phyloP scores from a whole-genome alignment of 1,284 basidiomycete genomes.

The Meripilus lineatus region DNA sequence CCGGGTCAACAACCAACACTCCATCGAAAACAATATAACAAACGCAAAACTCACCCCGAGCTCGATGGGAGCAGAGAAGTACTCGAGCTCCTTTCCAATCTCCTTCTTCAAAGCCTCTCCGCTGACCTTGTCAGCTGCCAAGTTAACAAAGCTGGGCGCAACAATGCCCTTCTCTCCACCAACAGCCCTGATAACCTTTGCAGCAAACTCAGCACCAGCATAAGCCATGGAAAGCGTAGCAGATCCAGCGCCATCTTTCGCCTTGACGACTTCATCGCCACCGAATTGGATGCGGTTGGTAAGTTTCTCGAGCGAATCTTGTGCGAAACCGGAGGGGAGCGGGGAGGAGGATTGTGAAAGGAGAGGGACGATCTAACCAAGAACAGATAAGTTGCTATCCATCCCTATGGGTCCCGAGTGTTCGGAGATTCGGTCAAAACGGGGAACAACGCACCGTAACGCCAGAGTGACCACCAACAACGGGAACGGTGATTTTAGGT shows the following conservation, averaged over 20 bases:
- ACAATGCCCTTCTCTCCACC: slow-evolving; percentile 86
- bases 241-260: slow-evolving; percentile 74
- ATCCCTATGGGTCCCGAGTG: too few species aligned
- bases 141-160: slow-evolving; percentile 83
- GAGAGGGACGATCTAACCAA: slow-evolving; percentile 81
- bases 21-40: slow-evolving; percentile 7
- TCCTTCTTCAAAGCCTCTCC: slow-evolving; percentile 59
- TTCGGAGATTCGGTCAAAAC: too few species aligned
- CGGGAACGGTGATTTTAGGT: slow-evolving; percentile 76
- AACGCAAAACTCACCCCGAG: slow-evolving; percentile 67
- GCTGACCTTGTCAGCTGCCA: slow-evolving; percentile 71
- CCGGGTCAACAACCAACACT: slow-evolving; percentile 9
- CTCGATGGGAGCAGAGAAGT: slow-evolving; percentile 82
- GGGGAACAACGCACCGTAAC: slow-evolving; percentile 73
- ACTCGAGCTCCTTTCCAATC: slow-evolving; percentile 65
- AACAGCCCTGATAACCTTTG: slow-evolving; percentile 78
- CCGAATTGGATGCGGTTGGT: slow-evolving; percentile 73
- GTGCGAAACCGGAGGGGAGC: slow-evolving; percentile 50
- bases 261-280: slow-evolving; percentile 79
- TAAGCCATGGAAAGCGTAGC: slow-evolving; percentile 79
- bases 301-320: slow-evolving; percentile 50
- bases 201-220: slow-evolving; percentile 74
- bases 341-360: slow-evolving; percentile 87
- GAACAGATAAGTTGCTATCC: too few species aligned
- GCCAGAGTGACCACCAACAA: slow-evolving; percentile 96